Conservation (phyloP, 805 yeast species). For the Kockiozyma suomiensis region DNA sequence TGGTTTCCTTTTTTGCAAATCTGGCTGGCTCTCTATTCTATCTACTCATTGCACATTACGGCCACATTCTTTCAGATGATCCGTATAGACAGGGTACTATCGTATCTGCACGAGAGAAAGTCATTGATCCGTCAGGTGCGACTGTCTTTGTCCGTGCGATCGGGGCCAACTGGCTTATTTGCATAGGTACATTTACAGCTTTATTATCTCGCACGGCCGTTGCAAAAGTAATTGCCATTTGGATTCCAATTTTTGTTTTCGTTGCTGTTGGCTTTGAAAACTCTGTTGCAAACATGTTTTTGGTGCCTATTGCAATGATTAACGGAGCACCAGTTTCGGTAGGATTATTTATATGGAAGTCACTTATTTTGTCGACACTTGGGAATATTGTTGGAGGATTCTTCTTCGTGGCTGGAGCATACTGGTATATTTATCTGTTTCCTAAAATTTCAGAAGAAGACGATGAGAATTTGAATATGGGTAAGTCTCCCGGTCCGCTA, state of each 20-base stretch:
- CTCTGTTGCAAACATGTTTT: constrained; percentile 79
- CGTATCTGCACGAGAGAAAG: constrained; percentile 27
- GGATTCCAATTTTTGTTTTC: constrained; percentile 73
- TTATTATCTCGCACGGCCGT: constrained; percentile 78
- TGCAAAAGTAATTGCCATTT: constrained; percentile 66
- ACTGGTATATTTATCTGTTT: constrained; percentile 69
- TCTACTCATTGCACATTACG: constrained; percentile 30
- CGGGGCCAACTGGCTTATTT: constrained; percentile 78
- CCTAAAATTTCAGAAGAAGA: constrained; percentile 37
- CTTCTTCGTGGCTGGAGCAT: constrained; percentile 62
- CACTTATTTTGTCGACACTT: constrained; percentile 66
- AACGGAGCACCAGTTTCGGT: constrained; percentile 68
- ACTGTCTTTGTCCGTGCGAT: constrained; percentile 41
- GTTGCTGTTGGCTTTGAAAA: constrained; percentile 80
- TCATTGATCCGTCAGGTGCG: constrained; percentile 15
- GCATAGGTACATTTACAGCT: constrained; percentile 74
- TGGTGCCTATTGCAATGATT: constrained; percentile 65
- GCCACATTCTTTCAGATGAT: constrained; percentile 25
- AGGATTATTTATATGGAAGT: constrained; percentile 69
- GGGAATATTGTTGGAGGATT: constrained; percentile 84
- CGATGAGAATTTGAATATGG: constrained; percentile 36
- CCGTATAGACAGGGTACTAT: constrained; percentile 29
- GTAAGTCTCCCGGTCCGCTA: constrained; percentile 12
- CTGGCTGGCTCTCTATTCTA: constrained; percentile 32
- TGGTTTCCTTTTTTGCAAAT: constrained; percentile 29